Evolutionary conservation across 2,329 filamentous ascomycete species (phyloP).

Genomic region (Colletotrichum siamense): DNA sequence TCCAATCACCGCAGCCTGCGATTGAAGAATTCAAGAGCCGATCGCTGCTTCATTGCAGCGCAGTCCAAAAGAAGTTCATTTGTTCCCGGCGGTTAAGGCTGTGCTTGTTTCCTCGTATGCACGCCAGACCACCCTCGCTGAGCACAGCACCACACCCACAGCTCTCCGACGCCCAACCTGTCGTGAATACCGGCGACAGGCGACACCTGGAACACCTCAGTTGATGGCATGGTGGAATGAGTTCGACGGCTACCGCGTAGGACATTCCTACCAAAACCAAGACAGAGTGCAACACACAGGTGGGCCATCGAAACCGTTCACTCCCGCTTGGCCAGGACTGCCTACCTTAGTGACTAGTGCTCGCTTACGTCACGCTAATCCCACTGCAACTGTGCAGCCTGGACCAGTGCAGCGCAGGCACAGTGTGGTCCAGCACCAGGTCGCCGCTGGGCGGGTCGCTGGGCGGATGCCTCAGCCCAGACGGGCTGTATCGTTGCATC

Average conservation of each 20-base stretch:
- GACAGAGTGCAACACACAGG: no score
- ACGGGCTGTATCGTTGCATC: neutral
- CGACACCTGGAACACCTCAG: neutral
- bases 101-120: neutral
- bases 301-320: no score
- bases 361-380: neutral
- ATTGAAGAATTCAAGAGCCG: neutral
- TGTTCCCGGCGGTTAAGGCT: neutral
- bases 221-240: no score
- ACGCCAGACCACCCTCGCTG: neutral
- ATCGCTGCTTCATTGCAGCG: neutral
- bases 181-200: neutral
- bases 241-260: no score
- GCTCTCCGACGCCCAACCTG: neutral
- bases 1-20: neutral
- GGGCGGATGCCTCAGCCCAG: neutral
- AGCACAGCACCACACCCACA: neutral
- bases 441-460: neutral
- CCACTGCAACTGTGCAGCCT: neutral
- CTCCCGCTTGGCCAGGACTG: no score
- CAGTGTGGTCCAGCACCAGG: neutral
- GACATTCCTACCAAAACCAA: no score
- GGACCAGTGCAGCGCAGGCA: no score
- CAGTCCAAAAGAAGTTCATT: neutral
- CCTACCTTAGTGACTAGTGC: neutral